Conservation (phyloP, 495 filamentous ascomycete species). For the Tuber magnatum region DNA sequence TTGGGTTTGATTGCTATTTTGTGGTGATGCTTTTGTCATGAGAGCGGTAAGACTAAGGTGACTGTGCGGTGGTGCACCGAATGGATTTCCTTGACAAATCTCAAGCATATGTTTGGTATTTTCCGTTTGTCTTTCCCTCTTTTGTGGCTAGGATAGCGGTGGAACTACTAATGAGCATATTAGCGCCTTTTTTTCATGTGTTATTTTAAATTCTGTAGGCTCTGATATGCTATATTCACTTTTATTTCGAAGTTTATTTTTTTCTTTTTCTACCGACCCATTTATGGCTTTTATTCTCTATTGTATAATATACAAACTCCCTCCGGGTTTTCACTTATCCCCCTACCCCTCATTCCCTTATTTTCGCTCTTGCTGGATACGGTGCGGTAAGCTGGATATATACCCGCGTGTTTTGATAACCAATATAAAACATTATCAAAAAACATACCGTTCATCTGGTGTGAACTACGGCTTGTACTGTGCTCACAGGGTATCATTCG, state of each 20-base stretch:
- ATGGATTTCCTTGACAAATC: background rate
- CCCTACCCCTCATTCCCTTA: background rate
- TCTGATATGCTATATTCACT: background rate
- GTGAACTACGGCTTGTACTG: background rate
- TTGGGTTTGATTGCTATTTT: background rate
- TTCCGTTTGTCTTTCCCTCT: background rate
- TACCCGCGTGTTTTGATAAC: background rate
- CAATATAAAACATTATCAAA: background rate
- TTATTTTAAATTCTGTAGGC: background rate
- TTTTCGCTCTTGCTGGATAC: background rate
- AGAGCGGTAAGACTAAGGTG: background rate
- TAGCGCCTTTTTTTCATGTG: background rate
- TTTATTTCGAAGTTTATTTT: background rate
- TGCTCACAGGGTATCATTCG: background rate
- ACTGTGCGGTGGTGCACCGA: background rate
- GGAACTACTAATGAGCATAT: too few species aligned
- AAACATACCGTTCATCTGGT: background rate
- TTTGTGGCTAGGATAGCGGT: background rate
- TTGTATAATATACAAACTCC: background rate
- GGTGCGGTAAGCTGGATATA: background rate
- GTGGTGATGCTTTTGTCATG: background rate
- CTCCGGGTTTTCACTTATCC: background rate
- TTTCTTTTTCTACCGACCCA: background rate
- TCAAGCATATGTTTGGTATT: background rate
- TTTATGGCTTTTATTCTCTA: background rate